Base-by-base conservation (phyloP, 768 basidiomycete genomes). In the Hygrocybe coccinea region DNA sequence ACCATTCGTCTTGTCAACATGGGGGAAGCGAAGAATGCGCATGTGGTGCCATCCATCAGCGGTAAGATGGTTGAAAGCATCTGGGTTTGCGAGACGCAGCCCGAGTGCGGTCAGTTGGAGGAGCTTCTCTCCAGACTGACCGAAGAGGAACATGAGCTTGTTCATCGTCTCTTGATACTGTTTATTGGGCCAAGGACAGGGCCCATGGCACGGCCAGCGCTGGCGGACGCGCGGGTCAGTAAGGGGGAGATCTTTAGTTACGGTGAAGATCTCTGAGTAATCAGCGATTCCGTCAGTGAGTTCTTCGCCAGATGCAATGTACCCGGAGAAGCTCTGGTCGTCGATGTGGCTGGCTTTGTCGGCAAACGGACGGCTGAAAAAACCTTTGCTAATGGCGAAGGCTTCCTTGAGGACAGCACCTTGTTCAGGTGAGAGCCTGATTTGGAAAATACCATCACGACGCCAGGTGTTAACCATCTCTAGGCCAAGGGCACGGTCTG, bases 11-110 rank as follows among this genome's bases (percentile, higher is more conserved):
- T 55, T 55, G 44, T 55, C 41, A 2, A 49, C 36, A 5, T 36
- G 54, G 34, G 54, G 54, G 54, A 55, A 55, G 19, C 54, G 54
- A 12, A 55, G 45, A 19, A 55, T 35, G 8, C 54, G 54, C 54
- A 55, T 55, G 46, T 55, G 54, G 45, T 55, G 54, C 54, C 54
- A 55, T 25, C 54, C 54, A 34, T 55, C 54, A 5, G 48, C 46
- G 5, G 54, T 55, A 7, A 55, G 34, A 3, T 48, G 22, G 24
- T 10, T 55, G 7, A 55, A 35, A 9, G 54, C 36, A n/a, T 46
- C 34, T 19, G 39, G 52, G 34, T 45, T 36, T 10, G 24, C 34
- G 15, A 48, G 33, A 45, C 37, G 29, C 21, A 55, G 43, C 6
- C 54, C 54, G 22, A 47, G 39, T n/a, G 54, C 54, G 7, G 54